These are phyloP conservation scores for Penicillium expansum DNA, from an alignment of 2,329 filamentous ascomycete species.

Conservation along the genomic window DNA sequence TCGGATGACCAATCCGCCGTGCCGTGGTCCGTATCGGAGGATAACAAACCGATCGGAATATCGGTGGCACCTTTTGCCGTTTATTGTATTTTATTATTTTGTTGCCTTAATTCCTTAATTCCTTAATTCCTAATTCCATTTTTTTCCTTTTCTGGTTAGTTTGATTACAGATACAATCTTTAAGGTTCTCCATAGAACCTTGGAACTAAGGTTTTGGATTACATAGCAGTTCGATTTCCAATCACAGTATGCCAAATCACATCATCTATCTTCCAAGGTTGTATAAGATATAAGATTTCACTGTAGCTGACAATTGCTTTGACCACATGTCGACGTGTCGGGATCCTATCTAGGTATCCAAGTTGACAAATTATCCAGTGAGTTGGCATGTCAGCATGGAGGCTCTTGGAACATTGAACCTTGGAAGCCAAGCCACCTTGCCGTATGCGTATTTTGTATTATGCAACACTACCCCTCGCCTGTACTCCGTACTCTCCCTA, in stretches of 20 bases:
- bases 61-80: not conserved
- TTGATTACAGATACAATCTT: not conserved
- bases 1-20: constrained; percentile 11
- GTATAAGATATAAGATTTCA: not conserved
- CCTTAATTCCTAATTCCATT: constrained; percentile 1
- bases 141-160: not conserved
- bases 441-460: not conserved
- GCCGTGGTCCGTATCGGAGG: constrained; percentile 4
- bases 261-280: too few species aligned
- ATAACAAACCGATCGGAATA: not conserved
- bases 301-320: not conserved
- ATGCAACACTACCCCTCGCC: constrained; percentile 2
- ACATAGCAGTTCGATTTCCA: constrained; percentile 3
- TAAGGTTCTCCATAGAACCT: not conserved
- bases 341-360: not conserved
- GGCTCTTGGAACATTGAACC: not conserved
- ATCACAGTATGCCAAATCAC: not conserved
- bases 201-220: not conserved
- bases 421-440: constrained; percentile 2
- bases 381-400: constrained; percentile 5
- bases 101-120: not conserved
- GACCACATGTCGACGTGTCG: not conserved
- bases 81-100: not conserved
- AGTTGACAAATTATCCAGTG: not conserved
- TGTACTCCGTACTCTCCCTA: not conserved